Evolutionary conservation across 495 filamentous ascomycete genomes (phyloP).

Genomic region (Penicillium paradoxum): DNA sequence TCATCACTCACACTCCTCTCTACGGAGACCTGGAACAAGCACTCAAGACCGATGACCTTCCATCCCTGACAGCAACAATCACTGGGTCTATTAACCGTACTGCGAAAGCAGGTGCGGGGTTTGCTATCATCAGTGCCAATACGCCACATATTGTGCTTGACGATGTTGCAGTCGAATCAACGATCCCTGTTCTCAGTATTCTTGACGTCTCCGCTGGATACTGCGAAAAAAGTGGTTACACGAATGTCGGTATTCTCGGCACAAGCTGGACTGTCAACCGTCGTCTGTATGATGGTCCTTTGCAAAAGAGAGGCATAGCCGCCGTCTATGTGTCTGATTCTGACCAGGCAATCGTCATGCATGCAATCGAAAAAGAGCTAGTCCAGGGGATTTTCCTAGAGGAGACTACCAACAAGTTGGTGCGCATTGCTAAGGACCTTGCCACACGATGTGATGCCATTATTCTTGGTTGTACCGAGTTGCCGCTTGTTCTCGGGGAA

Average conservation of each 20-base stretch:
- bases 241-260: slow-evolving; percentile 1
- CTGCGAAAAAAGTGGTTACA: slow-evolving; percentile 2
- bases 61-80: neutral
- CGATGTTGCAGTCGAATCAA: neutral
- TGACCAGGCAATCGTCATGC: slow-evolving; percentile 3
- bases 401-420: neutral
- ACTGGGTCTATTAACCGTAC: slow-evolving; percentile 3
- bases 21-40: neutral
- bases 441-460: slow-evolving; percentile 5
- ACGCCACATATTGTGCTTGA: slow-evolving; percentile 1
- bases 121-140: slow-evolving; percentile 10
- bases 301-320: neutral
- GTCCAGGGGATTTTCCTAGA: slow-evolving; percentile 1
- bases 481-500: slow-evolving; percentile 6
- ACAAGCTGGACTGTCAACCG: slow-evolving; percentile 2
- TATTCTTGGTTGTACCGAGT: slow-evolving; percentile 6
- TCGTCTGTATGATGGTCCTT: slow-evolving; percentile 2
- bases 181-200: slow-evolving; percentile 8
- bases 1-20: slow-evolving; percentile 5
- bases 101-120: slow-evolving; percentile 6
- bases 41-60: neutral
- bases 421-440: slow-evolving; percentile 3
- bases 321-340: slow-evolving; percentile 3
- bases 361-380: neutral
- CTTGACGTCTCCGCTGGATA: slow-evolving; percentile 2